Base-by-base conservation (phyloP, 495 filamentous ascomycete genomes). In the Penicillium atrosanguineum region DNA sequence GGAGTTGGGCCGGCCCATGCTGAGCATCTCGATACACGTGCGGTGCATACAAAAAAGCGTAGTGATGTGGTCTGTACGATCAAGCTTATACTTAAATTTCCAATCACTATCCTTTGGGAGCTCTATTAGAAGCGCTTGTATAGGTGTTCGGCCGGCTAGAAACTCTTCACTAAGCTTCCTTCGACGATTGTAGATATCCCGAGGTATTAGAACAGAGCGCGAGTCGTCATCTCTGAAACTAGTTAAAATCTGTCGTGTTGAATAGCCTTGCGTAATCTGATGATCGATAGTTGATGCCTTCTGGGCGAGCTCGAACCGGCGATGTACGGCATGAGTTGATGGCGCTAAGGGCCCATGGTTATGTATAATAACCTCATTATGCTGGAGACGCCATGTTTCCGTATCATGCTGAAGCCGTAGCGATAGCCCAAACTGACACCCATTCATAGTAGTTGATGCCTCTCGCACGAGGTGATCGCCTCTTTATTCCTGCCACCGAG, bases 121-220 rank as follows among this genome's bases (percentile, higher is more conserved):
- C 28, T 31, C 40, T 7, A 44, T 23, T 18, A 52, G 19, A 7
- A 52, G 40, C 0, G 50, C 50, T 23, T 52, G 41, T 19, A 52
- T 41, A 3, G 39, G 50, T n/a, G 50, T 52, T 14, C 39, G 38
- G 16, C 50, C 26, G 4, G 26, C 50, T 6, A 52, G 25, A 15
- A 52, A 45, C 40, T 52, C 50, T 7, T 34, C 7, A 21, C 44
- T 8, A 28, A 52, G 29, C 29, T 37, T 44, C 40, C 34, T 31
- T 29, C 31, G 39, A 4, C 20, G 8, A 21, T 53, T 53, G 31
- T 53, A 53, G 42, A 52, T 52, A 38, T 53, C 50, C 20, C 9
- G 16, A 12, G 16, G 3, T 16, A 12, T 21, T 15, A 47, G 18
- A 1, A 1, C 12, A 20, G 45, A 23, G 3, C 14, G 16, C 11